Conservation (phyloP, 1,139 yeast species). For the Diutina ranongensis region DNA sequence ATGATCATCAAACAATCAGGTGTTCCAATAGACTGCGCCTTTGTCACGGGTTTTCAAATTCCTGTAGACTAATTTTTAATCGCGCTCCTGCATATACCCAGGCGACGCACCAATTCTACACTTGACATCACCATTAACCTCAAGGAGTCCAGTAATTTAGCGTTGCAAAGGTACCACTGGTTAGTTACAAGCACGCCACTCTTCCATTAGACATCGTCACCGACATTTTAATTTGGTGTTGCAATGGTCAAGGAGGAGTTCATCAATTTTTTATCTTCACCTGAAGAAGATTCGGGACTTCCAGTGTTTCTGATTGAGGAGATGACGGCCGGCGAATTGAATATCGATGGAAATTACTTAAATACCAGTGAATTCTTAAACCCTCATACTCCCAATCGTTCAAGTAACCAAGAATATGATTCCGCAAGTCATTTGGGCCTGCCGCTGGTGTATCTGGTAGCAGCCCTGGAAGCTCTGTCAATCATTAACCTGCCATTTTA, state of each 20-base stretch:
- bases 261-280: conserved; percentile 1
- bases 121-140: neutral
- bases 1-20: too few species aligned
- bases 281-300: neutral
- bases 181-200: too few species aligned
- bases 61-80: neutral
- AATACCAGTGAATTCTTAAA: conserved; percentile 1
- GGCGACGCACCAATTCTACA: neutral
- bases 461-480: conserved; percentile 14
- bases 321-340: neutral
- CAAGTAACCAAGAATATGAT: neutral
- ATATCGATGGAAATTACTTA: neutral
- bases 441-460: conserved; percentile 5
- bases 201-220: too few species aligned
- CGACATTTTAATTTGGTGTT: neutral
- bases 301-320: conserved; percentile 4
- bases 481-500: conserved; percentile 26
- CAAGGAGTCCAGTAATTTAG: neutral
- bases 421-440: neutral
- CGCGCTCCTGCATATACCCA: neutral
- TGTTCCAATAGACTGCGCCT: too few species aligned
- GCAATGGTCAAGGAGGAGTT: conserved; percentile 5
- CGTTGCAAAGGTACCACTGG: too few species aligned
- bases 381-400: neutral
- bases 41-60: neutral